These are phyloP conservation scores for Globisporangium carolinianum DNA, from an alignment of 352 stramenopile species.

Conservation along the genomic window DNA sequence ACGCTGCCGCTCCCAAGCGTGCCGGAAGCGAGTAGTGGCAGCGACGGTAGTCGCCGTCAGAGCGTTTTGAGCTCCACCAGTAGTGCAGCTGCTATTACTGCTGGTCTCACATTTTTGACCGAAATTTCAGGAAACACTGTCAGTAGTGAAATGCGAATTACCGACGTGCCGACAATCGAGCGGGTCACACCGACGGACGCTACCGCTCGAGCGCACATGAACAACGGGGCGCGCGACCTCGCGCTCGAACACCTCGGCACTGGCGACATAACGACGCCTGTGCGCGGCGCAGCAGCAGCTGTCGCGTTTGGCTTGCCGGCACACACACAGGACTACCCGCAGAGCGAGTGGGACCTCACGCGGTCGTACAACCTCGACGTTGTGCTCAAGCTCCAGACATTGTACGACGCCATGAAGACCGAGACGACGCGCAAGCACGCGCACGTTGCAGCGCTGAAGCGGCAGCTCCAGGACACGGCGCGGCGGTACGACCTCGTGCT, in stretches of 20 bases:
- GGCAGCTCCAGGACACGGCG: constrained; percentile 57
- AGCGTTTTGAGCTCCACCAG: neutral
- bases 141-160: too few relatives aligned
- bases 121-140: neutral
- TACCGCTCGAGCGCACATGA: too few relatives aligned
- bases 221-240: constrained; percentile 14
- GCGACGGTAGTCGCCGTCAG: neutral
- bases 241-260: constrained; percentile 12
- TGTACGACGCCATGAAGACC: constrained; percentile 56
- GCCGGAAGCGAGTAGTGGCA: constrained; percentile 3
- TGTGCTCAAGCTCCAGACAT: constrained; percentile 67
- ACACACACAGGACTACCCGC: constrained; percentile 73
- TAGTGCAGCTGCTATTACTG: too few relatives aligned
- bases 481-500: constrained; percentile 57
- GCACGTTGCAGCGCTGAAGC: constrained; percentile 47
- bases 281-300: constrained; percentile 21
- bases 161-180: too few relatives aligned
- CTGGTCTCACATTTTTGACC: constrained; percentile 12
- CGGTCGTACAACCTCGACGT: constrained; percentile 76
- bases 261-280: constrained; percentile 15
- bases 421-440: constrained; percentile 59
- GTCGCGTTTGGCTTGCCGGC: constrained; percentile 43
- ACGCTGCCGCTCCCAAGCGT: constrained; percentile 29
- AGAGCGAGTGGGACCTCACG: constrained; percentile 71
- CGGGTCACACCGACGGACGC: too few relatives aligned